Percentiles rank a stretch among this genome's conserved stretches.
Evolutionary conservation across 345 rosid genomes (phyloP).

Genomic region (Rubroshorea leprosula): DNA sequence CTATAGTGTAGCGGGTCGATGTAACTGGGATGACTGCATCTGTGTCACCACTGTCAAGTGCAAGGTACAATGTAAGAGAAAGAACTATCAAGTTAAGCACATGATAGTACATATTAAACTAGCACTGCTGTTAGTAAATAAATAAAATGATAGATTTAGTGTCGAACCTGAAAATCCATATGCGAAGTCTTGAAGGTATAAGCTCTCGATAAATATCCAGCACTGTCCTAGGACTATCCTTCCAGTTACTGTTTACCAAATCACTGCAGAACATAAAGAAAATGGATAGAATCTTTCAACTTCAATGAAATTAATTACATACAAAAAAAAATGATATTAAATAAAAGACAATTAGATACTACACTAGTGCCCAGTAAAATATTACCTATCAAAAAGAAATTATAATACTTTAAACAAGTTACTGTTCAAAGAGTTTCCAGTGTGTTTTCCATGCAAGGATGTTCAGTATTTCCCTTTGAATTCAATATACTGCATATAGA

Average conservation of each 20-base stretch:
- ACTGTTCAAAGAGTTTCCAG: too few species aligned
- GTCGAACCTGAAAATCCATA: conserved; percentile 90
- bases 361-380: not conserved
- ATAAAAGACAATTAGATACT: not conserved
- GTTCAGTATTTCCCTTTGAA: not conserved
- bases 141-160: not conserved
- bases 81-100: not conserved
- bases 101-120: not conserved
- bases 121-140: not conserved
- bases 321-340: not conserved
- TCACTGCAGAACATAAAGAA: conserved; percentile 34
- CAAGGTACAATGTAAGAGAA: not conserved
- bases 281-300: not conserved
- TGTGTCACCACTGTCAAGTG: conserved; percentile 64
- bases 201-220: conserved; percentile 77
- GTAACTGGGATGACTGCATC: conserved; percentile 88
- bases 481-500: not conserved
- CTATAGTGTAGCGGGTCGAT: conserved; percentile 80
- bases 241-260: conserved; percentile 46
- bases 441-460: too few species aligned
- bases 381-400: too few species aligned
- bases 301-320: conserved; percentile 1
- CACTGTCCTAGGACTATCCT: conserved; percentile 61
- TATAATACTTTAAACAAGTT: too few species aligned
- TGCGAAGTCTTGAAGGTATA: conserved; percentile 64